A percentile compares a stretch with the other conserved stretches of the same genome.
These are phyloP conservation scores for Didymella arachidicola DNA, from an alignment of 2,329 filamentous ascomycete genomes.

Conservation along the genomic window DNA sequence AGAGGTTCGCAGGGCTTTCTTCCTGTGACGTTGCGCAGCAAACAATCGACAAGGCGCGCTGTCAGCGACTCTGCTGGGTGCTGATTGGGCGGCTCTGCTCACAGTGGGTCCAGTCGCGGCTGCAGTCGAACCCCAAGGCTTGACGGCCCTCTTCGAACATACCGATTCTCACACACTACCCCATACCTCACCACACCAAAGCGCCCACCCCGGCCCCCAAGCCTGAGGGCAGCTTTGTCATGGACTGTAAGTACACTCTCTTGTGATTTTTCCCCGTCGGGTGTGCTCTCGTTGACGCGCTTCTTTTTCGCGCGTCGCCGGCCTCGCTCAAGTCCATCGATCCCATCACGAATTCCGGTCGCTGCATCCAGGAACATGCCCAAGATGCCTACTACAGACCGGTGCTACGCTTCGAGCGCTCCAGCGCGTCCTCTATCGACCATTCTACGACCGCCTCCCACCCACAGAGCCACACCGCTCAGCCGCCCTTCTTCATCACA, in stretches of 20 bases:
- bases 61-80: slow-evolving; percentile 26
- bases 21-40: slow-evolving; percentile 30
- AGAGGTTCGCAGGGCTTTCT: slow-evolving; percentile 19
- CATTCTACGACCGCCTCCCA: slow-evolving; percentile 23
- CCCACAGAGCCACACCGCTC: slow-evolving; percentile 34
- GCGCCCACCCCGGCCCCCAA: slow-evolving; percentile 35
- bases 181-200: slow-evolving; percentile 42
- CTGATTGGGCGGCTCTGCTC: slow-evolving; percentile 31
- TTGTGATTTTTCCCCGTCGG: slow-evolving; percentile 41
- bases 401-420: slow-evolving; percentile 25
- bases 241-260: slow-evolving; percentile 65
- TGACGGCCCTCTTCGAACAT: slow-evolving; percentile 28
- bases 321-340: slow-evolving; percentile 45
- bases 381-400: slow-evolving; percentile 24
- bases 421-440: slow-evolving; percentile 25
- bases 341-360: slow-evolving; percentile 45
- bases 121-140: slow-evolving; percentile 21
- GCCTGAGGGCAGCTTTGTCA: slow-evolving; percentile 60
- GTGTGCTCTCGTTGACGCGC: slow-evolving; percentile 24
- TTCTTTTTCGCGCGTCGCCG: slow-evolving; percentile 27
- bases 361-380: slow-evolving; percentile 39
- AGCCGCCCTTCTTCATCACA: slow-evolving; percentile 39
- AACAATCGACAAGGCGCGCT: slow-evolving; percentile 22
- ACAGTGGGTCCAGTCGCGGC: slow-evolving; percentile 16
- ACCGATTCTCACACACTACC: slow-evolving; percentile 33